Base-by-base conservation (phyloP, 768 basidiomycete genomes). In the Termitomyces sp. region DNA sequence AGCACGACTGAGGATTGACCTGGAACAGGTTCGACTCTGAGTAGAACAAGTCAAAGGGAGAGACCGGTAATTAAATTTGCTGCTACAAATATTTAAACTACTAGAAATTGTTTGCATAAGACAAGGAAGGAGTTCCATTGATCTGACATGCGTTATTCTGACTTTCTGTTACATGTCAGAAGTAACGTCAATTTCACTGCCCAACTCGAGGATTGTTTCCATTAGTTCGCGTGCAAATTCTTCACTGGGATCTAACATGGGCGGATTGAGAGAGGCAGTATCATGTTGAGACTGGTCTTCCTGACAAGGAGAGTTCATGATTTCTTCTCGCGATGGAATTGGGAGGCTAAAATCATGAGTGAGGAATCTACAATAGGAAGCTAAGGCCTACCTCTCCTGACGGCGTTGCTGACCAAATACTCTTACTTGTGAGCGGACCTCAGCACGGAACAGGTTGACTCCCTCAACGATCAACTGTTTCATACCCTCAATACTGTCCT, bases 401-500 rank as follows among this genome's bases (percentile, higher is more conserved):
- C 85, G 76, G 50, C 87, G 85, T 45, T 88, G 80, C 67, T 89
- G 88, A 6, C 84, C 84, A 9, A 82, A 75, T 2, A 82, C 82
- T 33, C 88, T 76, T 9, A 88, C 84, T 63, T 94, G 92, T 13
- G 81, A 78, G 54, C 96, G 83, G 7, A 98, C 95, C 67, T 94
- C 86, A 5, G 88, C 80, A 38, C 97, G 85, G 84, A 99, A 98
- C 12, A 79, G 68, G 57, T 84, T 85, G 39, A 98, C 96, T 70
- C 98, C 95, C 23, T 95, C 84, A 18, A 98, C 83, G 63, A 99
- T 99, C 67, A 98, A 71, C 57, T 82, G 84, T 72, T 96, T 92
- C 94, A 99, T 98, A 5, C 97, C 97, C 44, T 96, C 93, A 60
- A 96, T 95, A 53, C 85, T 86, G 56, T 99, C 97, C 72, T 98